Evolutionary conservation across 306 rosid species (phyloP).

Genomic region (Cicer pinnatifidum): DNA sequence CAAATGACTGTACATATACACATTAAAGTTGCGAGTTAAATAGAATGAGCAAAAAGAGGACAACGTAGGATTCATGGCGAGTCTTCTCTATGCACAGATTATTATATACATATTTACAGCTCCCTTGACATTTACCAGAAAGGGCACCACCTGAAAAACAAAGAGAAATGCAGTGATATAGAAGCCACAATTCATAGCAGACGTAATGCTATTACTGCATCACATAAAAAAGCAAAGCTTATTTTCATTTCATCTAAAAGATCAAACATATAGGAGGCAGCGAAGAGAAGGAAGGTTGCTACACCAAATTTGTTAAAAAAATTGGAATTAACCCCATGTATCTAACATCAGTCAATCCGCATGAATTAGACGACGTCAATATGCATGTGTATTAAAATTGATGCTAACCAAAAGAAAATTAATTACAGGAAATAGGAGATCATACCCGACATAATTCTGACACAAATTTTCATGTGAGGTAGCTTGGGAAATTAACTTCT

Average conservation of each 20-base stretch:
- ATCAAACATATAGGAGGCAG: not conserved
- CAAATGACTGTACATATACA: slow-evolving; percentile 41
- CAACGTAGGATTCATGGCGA: slow-evolving; percentile 8
- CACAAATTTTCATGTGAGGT: slow-evolving; percentile 88
- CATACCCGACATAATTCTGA: slow-evolving; percentile 98
- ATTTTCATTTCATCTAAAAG: slow-evolving; percentile 26
- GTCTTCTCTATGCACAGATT: slow-evolving; percentile 49
- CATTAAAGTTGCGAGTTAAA: not conserved
- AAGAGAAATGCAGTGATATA: not conserved
- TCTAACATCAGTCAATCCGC: slow-evolving; percentile 14
- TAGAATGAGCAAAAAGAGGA: not conserved
- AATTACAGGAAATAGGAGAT: slow-evolving; percentile 9
- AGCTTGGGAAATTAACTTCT: slow-evolving; percentile 85
- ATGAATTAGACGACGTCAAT: not conserved
- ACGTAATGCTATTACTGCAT: not conserved
- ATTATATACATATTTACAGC: slow-evolving; percentile 53
- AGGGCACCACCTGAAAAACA: slow-evolving; percentile 88
- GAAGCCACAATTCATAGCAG: slow-evolving; percentile 4
- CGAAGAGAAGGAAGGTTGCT: not conserved
- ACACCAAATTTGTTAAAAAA: not conserved
- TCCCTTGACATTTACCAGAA: slow-evolving; percentile 69
- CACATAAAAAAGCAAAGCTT: not conserved
- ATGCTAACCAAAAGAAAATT: slow-evolving; percentile 8
- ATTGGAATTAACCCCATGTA: not conserved
- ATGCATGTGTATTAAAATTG: not conserved